Evolutionary conservation across 768 basidiomycete genomes (phyloP), one percentile per base, ranked within the genome.

Genomic region (Suillus hirtellus): DNA sequence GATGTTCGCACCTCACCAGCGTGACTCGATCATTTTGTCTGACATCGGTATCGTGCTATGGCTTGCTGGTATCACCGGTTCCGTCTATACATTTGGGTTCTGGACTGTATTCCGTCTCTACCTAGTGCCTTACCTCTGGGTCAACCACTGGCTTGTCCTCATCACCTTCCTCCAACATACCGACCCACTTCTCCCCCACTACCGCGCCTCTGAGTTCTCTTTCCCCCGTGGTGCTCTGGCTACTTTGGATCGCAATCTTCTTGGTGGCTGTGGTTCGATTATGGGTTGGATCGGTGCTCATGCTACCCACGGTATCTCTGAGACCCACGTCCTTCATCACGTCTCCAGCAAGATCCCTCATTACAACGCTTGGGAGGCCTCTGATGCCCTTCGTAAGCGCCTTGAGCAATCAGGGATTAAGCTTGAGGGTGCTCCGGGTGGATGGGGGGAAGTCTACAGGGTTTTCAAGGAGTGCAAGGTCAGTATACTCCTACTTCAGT

Each of bases 161-260:
- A 97, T 98, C 80, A 97, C 95, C 21, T 98, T 94, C 90, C 83
- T 98, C 59, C 96, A 99, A 80, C 96, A 99, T 82, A 98, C 96
- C 70, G 96, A 98, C 78, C 94, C 96, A 21, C 76, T 90, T 53
- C 86, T 99, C 50, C 96, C 96, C 56, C 96, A 98, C 79, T 98
- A 97, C 83, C 91, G 92, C 66, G 86, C 89, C 15, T 73, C 86
- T 43, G 89, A 91, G 72, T 98, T 96, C 83, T 95, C 89, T 44
- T 99, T 99, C 84, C 81, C 89, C 50, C 92, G 95, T 68, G 96
- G 96, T 63, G 96, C 96, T 17, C 87, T 99, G 60, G 80, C 92
- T 60, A 99, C 96, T 12, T 82, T 98, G 46, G 95, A 99, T 75
- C 92, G 93, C 55, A 87, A 74, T 70, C 83, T 93, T 43, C 80